These are phyloP conservation scores for Verticillium nubilum DNA, from an alignment of 2,329 filamentous ascomycete species.

Conservation along the genomic window DNA sequence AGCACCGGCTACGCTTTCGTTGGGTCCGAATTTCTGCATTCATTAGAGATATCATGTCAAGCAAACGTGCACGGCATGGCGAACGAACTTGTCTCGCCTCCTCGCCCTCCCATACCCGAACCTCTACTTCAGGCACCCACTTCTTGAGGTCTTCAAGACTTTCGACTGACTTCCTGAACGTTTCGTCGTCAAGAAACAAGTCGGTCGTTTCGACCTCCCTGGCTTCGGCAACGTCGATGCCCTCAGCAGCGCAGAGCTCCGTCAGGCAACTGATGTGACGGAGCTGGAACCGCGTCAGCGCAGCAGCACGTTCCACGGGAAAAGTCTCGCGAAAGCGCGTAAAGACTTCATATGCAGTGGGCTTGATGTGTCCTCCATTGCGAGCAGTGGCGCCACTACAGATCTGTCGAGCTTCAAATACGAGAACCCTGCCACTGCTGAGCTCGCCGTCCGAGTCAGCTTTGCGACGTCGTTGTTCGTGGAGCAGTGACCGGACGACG, in stretches of 20 bases:
- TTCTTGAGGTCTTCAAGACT: slow-evolving; percentile 24
- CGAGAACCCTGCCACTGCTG: slow-evolving; percentile 1
- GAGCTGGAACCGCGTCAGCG: slow-evolving; percentile 7
- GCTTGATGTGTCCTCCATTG: slow-evolving; percentile 12
- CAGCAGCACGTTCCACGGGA: slow-evolving; percentile 6
- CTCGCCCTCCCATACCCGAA: slow-evolving; percentile 25
- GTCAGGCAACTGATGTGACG: slow-evolving; percentile 6
- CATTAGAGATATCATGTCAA: neutral
- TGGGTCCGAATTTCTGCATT: slow-evolving; percentile 27
- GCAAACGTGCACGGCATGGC: neutral
- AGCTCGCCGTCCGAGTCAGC: neutral
- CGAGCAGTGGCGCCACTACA: slow-evolving; percentile 4
- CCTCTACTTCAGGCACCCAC: slow-evolving; percentile 34
- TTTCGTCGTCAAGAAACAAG: slow-evolving; percentile 6
- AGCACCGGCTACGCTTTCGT: slow-evolving; percentile 30
- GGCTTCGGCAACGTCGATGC: slow-evolving; percentile 6
- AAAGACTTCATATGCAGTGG: slow-evolving; percentile 7
- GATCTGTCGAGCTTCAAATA: slow-evolving; percentile 13
- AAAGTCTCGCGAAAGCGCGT: slow-evolving; percentile 5
- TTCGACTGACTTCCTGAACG: slow-evolving; percentile 7
- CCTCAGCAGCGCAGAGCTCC: neutral
- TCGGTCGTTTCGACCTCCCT: slow-evolving; percentile 5
- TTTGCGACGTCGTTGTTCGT: neutral
- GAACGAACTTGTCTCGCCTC: slow-evolving; percentile 23
- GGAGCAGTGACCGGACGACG: slow-evolving; percentile 10